Evolutionary conservation across 768 basidiomycete genomes (phyloP), one percentile per base, ranked within the genome.

Genomic region (Hygrocybe punicea): DNA sequence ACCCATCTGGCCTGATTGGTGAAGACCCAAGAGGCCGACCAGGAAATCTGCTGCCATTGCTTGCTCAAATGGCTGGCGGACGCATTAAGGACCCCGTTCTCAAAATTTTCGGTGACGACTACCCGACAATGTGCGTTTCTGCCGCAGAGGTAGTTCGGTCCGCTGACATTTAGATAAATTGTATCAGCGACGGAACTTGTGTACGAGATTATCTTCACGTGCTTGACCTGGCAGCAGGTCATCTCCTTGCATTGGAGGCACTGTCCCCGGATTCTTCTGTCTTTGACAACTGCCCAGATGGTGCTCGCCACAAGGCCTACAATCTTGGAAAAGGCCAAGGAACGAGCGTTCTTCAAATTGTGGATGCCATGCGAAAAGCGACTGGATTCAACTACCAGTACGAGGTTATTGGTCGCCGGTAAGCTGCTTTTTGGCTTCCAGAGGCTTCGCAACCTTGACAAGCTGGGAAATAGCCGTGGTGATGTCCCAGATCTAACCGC

Each of bases 401-500:
- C 67, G 90, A 94, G 70, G 82, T 98, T 60, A 86, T 96, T 60
- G 95, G 89, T 1, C 82, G 95, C 67, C 84, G 96, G 94, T 93
- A 66, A 63, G 89, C 74, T 25, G 39, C 35, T 39, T 53, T 46
- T 37, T 49, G 6, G 33, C 17, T 23, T 29, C 19, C 17, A 25
- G 3, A 23, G 6, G 6, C 45, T 17, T 57, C 10, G 6, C 36
- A 40, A 25, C 34, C 16, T 51, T 46, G 35, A 56, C 51, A 36
- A 23, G 23, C 16, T 4, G 10, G 29, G 29, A 35, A 25, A n/a
- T 71, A 93, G 93, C 61, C 82, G 84, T 40, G 96, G 96, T 3
- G 97, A 99, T 68, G 97, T 98, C 0, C 96, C 97, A 1, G 93
- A 98, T 67, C 81, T 99, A 48, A 97, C 93, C 7, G 97, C 96